phyloP scores from a whole-genome alignment of 176 grass and related monocot genomes.

The Eremochloa ophiuroides region DNA sequence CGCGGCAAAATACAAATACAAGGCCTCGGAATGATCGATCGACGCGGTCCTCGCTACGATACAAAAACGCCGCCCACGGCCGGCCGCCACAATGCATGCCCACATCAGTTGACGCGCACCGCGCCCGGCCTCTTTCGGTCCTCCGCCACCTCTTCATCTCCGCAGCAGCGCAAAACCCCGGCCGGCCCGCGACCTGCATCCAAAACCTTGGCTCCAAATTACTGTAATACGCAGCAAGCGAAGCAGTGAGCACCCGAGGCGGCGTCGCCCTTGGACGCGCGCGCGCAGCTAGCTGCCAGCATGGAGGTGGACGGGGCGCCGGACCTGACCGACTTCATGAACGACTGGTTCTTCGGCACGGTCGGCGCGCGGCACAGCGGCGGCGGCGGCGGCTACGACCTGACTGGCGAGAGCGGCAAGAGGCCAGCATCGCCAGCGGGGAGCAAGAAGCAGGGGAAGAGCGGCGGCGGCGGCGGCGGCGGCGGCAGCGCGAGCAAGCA shows the following conservation, averaged over 20 bases:
- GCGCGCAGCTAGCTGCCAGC: background rate
- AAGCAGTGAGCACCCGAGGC: background rate
- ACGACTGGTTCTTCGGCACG: slow-evolving; percentile 83
- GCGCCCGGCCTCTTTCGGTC: background rate
- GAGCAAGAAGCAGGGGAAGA: slow-evolving; percentile 23
- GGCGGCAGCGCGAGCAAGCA: slow-evolving; percentile 33
- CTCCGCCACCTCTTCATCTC: background rate
- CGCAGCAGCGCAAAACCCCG: background rate
- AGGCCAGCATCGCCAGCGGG: background rate
- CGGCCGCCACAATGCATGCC: too few relatives aligned
- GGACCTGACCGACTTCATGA: slow-evolving; percentile 71
- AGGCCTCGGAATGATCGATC: background rate
- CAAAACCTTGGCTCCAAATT: background rate
- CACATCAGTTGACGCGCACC: background rate
- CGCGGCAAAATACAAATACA: background rate
- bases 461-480: background rate
- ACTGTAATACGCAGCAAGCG: background rate
- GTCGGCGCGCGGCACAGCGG: slow-evolving; percentile 23
- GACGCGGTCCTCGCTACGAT: background rate
- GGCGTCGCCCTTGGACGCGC: background rate
- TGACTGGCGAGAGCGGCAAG: slow-evolving; percentile 34
- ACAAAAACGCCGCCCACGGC: background rate
- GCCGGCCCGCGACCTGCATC: background rate
- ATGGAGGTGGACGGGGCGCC: slow-evolving; percentile 41
- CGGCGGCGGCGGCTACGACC: slow-evolving; percentile 28